Conservation (phyloP, 2,329 filamentous ascomycete species). For the Alternaria solani region DNA sequence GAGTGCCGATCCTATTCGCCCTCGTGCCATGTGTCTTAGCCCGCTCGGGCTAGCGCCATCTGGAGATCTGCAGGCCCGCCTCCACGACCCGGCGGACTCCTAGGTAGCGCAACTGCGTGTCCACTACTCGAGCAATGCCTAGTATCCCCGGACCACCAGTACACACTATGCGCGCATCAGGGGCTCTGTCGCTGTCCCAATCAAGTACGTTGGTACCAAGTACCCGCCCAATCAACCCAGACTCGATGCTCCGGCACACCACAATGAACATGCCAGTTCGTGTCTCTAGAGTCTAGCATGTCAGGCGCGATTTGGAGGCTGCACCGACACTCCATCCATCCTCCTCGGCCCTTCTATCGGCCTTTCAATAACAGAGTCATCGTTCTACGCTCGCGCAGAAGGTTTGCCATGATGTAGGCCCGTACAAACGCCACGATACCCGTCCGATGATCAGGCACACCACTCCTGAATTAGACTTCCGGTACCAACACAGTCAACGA, state of each 20-base stretch:
- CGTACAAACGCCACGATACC: not conserved
- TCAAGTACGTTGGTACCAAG: not conserved
- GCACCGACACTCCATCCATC: not conserved
- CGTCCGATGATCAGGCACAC: not conserved
- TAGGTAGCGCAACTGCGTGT: not conserved
- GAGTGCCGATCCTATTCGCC: not conserved
- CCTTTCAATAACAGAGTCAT: not conserved
- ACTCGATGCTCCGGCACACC: not conserved
- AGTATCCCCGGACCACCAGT: not conserved
- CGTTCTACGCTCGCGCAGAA: constrained; percentile 6
- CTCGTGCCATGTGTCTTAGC: not conserved
- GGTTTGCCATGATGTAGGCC: not conserved
- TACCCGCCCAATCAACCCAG: not conserved
- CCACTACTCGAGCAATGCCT: not conserved
- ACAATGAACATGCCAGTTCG: not conserved
- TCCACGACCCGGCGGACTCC: not conserved
- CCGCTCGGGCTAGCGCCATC: not conserved
- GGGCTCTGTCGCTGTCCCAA: not conserved
- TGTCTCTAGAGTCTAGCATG: not conserved
- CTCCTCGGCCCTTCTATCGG: constrained; percentile 3
- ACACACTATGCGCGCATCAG: not conserved
- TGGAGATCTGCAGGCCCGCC: not conserved
- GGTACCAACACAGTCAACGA: not conserved
- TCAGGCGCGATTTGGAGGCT: not conserved
- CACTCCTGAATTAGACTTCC: constrained; percentile 1